These are phyloP conservation scores for Carex sylvatica DNA, from an alignment of 202 grass and related monocot species.

Conservation along the genomic window DNA sequence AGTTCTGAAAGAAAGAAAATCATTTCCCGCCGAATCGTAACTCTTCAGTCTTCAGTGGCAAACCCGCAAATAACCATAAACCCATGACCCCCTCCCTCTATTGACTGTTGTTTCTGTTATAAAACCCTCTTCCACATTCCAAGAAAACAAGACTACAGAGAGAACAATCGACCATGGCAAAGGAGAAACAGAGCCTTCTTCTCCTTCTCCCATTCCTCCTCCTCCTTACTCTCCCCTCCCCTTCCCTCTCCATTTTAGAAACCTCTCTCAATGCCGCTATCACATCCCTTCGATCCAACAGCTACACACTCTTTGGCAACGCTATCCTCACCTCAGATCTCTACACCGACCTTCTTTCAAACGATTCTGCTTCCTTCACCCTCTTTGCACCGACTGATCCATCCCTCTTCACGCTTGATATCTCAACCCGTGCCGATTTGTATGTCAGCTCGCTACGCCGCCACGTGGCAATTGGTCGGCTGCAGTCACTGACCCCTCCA, in stretches of 20 bases:
- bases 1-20: not conserved
- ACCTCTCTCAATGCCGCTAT: conserved; percentile 23
- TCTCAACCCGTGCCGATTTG: conserved; percentile 16
- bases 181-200: not conserved
- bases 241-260: not conserved
- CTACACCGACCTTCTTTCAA: conserved; percentile 19
- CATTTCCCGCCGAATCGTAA: conserved; percentile 13
- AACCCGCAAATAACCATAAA: not conserved
- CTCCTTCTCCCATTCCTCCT: not conserved
- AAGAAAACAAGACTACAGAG: conserved; percentile 12
- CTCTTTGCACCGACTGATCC: conserved; percentile 34
- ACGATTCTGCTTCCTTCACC: conserved; percentile 12
- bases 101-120: not conserved
- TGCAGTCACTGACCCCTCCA: conserved; percentile 9
- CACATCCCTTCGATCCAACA: conserved; percentile 19
- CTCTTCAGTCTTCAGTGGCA: not conserved
- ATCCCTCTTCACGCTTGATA: conserved; percentile 31
- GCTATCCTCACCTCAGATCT: conserved; percentile 31
- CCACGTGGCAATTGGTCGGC: conserved; percentile 3
- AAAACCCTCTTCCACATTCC: not conserved
- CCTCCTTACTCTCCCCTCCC: not conserved
- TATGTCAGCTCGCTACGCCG: conserved; percentile 27
- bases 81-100: not conserved
- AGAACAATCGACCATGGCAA: not conserved
- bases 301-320: conserved; percentile 38